A percentile compares a stretch with the other conserved stretches of the same genome.
Conservation (phyloP, 2,329 filamentous ascomycete species). For the Zymoseptoria passerinii region DNA sequence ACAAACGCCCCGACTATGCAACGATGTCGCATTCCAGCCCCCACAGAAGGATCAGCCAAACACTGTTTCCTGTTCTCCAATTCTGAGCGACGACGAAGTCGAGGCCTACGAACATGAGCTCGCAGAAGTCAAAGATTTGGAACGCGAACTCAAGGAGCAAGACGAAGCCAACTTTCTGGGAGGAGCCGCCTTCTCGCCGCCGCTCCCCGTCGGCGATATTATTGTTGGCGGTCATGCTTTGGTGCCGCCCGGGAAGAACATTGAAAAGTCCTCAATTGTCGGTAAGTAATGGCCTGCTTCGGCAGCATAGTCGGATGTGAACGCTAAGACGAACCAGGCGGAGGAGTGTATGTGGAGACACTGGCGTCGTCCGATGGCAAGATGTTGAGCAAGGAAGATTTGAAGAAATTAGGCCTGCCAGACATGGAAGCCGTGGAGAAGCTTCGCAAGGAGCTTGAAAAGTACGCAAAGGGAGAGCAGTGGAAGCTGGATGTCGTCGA, state of each 20-base stretch:
- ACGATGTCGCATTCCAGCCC: conserved; percentile 77
- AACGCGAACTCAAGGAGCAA: conserved; percentile 17
- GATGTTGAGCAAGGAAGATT: conserved; percentile 29
- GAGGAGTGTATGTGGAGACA: conserved; percentile 43
- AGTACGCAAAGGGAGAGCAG: conserved; percentile 59
- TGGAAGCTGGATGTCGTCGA: conserved; percentile 80
- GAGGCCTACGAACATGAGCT: conserved; percentile 27
- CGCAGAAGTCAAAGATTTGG: conserved; percentile 13
- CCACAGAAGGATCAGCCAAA: conserved; percentile 70
- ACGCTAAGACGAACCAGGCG: conserved; percentile 23
- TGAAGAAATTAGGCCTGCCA: conserved; percentile 54
- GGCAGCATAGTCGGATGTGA: background rate
- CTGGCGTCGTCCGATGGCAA: conserved; percentile 51
- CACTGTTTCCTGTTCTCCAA: conserved; percentile 64
- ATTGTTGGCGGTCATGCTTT: conserved; percentile 50
- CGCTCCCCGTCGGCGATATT: conserved; percentile 46
- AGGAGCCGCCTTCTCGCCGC: background rate
- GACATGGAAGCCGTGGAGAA: conserved; percentile 64
- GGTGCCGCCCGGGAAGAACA: conserved; percentile 47
- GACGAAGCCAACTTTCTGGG: conserved; percentile 26
- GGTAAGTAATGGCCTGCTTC: background rate
- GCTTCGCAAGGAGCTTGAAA: conserved; percentile 59
- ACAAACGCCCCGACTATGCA: conserved; percentile 79
- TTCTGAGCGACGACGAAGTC: conserved; percentile 52
- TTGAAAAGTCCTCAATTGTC: conserved; percentile 46